Evolutionary conservation across 352 stramenopile genomes (phyloP).

Genomic region (Phytophthora boehmeriae): DNA sequence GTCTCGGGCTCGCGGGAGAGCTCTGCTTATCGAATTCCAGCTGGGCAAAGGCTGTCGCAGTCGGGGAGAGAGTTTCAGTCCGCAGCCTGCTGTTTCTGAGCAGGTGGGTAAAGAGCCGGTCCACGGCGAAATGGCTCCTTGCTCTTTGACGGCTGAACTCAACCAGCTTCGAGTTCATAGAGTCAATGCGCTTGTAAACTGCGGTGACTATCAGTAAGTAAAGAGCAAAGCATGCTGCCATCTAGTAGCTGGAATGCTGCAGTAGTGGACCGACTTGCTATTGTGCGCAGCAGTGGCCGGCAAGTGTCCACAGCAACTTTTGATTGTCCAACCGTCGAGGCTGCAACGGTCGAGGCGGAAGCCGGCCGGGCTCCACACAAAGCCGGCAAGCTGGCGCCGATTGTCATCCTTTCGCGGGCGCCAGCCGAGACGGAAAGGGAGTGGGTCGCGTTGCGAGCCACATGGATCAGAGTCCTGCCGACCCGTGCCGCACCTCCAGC

Average conservation of each 20-base stretch:
- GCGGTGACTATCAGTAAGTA: too few relatives aligned
- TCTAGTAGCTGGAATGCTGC: not conserved
- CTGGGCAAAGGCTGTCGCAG: conserved; percentile 37
- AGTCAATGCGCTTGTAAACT: too few relatives aligned
- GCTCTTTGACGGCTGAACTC: not conserved
- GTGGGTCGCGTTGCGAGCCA: conserved; percentile 14
- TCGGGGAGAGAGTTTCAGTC: conserved; percentile 38
- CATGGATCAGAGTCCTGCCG: not conserved
- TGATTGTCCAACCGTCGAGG: conserved; percentile 1
- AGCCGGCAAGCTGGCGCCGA: not conserved
- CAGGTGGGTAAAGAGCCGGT: conserved; percentile 36
- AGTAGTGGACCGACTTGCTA: not conserved
- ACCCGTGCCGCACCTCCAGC: conserved; percentile 16
- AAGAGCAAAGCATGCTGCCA: too few relatives aligned
- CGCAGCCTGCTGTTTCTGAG: conserved; percentile 26
- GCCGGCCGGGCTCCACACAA: too few relatives aligned
- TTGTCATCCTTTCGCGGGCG: conserved; percentile 15
- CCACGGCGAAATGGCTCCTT: not conserved
- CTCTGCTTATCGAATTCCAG: conserved; percentile 41
- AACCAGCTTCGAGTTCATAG: not conserved
- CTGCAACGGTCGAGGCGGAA: not conserved
- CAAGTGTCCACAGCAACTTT: conserved; percentile 4
- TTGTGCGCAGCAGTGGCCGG: not conserved
- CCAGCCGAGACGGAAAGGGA: conserved; percentile 23
- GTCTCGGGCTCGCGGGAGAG: conserved; percentile 20